These are phyloP conservation scores for Aureobasidium mangrovei DNA, from an alignment of 2,329 filamentous ascomycete genomes.

Conservation along the genomic window DNA sequence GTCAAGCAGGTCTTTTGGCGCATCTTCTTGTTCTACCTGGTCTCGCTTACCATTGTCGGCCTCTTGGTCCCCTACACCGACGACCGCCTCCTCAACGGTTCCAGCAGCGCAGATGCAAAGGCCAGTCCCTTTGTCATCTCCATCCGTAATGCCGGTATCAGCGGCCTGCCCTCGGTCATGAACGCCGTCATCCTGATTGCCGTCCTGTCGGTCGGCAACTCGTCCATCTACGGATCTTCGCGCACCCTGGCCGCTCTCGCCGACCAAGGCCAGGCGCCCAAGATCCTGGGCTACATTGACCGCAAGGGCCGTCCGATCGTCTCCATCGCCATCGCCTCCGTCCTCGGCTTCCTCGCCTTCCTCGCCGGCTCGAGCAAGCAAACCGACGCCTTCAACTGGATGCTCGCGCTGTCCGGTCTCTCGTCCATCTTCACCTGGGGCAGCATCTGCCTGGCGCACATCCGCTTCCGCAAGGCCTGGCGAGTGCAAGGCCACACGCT, in stretches of 20 bases:
- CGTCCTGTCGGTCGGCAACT: conserved; percentile 85
- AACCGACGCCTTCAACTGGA: conserved; percentile 51
- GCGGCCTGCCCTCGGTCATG: conserved; percentile 76
- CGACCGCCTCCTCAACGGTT: conserved; percentile 49
- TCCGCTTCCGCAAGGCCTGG: conserved; percentile 57
- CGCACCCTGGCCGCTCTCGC: conserved; percentile 83
- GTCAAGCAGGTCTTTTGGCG: conserved; percentile 95
- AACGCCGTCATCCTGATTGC: conserved; percentile 91
- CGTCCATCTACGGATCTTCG: conserved; percentile 82
- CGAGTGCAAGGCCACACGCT: conserved; percentile 53
- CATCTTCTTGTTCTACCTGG: conserved; percentile 70
- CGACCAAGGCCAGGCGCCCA: conserved; percentile 58
- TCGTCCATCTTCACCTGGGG: conserved; percentile 70
- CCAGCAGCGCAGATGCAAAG: conserved; percentile 54
- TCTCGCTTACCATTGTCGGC: conserved; percentile 71
- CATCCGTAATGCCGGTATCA: conserved; percentile 71
- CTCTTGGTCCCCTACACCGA: conserved; percentile 72
- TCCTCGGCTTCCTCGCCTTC: conserved; percentile 53
- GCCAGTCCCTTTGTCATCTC: conserved; percentile 92
- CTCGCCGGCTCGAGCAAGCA: conserved; percentile 38
- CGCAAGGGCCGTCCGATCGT: conserved; percentile 51
- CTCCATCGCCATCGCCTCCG: conserved; percentile 35
- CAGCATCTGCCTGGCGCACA: conserved; percentile 56
- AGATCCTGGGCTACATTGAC: conserved; percentile 52
- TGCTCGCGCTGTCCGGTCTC: conserved; percentile 62